Percentiles rank a stretch among this genome's conserved stretches.
Evolutionary conservation across 345 rosid species (phyloP).

Genomic region (Citrus glauca): DNA sequence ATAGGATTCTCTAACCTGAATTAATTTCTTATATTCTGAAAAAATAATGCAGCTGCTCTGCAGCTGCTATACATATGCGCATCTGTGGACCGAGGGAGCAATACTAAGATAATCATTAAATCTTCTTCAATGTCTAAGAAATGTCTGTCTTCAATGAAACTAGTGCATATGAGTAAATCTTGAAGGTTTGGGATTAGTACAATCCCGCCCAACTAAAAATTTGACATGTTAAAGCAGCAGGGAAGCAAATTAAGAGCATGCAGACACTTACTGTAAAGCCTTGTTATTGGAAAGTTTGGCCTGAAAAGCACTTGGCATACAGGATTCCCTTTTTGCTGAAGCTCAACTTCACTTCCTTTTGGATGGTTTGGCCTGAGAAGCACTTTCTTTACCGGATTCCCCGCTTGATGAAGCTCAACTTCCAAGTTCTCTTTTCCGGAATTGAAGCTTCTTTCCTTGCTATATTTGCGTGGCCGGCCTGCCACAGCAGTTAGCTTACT

Average conservation of each 20-base stretch:
- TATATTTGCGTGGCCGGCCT: slow-evolving; percentile 1
- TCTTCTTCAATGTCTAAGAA: neutral
- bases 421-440: slow-evolving; percentile 5
- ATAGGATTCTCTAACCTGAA: neutral
- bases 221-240: neutral
- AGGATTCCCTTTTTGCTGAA: slow-evolving; percentile 20
- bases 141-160: neutral
- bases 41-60: neutral
- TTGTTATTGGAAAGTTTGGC: slow-evolving; percentile 21
- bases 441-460: neutral
- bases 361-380: slow-evolving; percentile 22
- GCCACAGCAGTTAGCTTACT: slow-evolving; percentile 18
- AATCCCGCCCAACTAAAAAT: neutral
- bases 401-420: slow-evolving; percentile 5
- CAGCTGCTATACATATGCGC: neutral
- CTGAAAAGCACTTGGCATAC: slow-evolving; percentile 22
- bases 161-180: neutral
- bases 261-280: slow-evolving; percentile 20
- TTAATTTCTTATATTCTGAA: neutral
- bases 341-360: slow-evolving; percentile 11
- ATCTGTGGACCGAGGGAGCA: neutral
- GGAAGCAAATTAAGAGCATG: neutral
- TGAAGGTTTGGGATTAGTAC: neutral
- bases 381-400: slow-evolving; percentile 22
- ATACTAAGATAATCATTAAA: neutral